Percentiles rank a stretch among this genome's conserved stretches.
Conservation (phyloP, 2,329 filamentous ascomycete species). For the Alternaria sp. region DNA sequence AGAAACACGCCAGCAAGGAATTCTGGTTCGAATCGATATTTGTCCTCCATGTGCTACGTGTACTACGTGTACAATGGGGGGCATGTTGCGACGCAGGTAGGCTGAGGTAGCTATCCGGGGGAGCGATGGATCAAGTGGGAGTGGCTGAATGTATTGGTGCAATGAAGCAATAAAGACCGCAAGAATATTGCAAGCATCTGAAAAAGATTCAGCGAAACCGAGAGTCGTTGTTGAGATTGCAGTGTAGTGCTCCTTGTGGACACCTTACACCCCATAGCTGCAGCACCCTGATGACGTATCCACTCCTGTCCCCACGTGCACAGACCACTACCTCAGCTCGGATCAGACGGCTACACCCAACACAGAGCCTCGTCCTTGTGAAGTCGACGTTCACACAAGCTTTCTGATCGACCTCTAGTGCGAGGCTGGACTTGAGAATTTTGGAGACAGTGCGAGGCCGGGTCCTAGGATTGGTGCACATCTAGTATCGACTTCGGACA, state of each 20-base stretch:
- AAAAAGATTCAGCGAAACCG: background rate
- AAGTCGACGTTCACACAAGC: conserved; percentile 4
- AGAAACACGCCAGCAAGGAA: background rate
- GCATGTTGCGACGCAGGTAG: background rate
- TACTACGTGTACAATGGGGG: background rate
- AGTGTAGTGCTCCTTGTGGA: background rate
- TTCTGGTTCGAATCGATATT: background rate
- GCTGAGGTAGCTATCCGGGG: background rate
- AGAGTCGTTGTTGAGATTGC: background rate
- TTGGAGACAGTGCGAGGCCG: background rate
- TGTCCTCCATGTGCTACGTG: background rate
- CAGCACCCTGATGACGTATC: background rate
- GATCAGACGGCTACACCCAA: background rate
- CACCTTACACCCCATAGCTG: background rate
- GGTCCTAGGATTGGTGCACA: background rate
- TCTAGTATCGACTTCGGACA: background rate
- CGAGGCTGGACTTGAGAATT: background rate
- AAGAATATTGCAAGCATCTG: background rate
- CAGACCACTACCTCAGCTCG: conserved; percentile 1
- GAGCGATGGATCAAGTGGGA: background rate
- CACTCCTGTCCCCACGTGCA: background rate
- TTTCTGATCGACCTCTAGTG: background rate
- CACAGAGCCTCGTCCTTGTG: background rate
- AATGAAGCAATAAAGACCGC: background rate
- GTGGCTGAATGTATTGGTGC: background rate